Conservation (phyloP, 495 filamentous ascomycete genomes). For the Aspergillus hancockii region DNA sequence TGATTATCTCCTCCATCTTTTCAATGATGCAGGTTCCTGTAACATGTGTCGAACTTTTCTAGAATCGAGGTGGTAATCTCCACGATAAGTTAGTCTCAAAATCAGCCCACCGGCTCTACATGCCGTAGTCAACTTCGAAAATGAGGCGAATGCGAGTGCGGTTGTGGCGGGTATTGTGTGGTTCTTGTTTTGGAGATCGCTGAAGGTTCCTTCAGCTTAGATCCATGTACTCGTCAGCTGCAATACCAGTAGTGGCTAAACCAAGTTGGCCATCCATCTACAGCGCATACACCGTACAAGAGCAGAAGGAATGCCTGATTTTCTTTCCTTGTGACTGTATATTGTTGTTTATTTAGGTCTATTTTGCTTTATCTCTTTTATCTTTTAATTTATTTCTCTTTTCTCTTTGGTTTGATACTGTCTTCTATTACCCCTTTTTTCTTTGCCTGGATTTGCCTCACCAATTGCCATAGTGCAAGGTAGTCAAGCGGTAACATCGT, state of each 20-base stretch:
- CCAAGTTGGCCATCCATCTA: not conserved
- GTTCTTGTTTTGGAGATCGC: not conserved
- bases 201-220: not conserved
- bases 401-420: not conserved
- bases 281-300: not conserved
- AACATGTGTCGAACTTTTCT: slow-evolving; percentile 20
- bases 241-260: not conserved
- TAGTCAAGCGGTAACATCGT: not conserved
- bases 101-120: slow-evolving; percentile 4
- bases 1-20: slow-evolving; percentile 1
- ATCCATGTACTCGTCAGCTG: not conserved
- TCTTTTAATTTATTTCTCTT: not conserved
- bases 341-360: too few species aligned
- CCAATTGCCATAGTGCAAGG: not conserved
- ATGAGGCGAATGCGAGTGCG: slow-evolving; percentile 9
- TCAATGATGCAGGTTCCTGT: not conserved
- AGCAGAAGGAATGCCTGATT: not conserved
- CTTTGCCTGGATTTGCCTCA: not conserved
- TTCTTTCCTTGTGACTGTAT: too few species aligned
- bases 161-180: slow-evolving; percentile 8
- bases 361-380: not conserved
- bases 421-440: not conserved
- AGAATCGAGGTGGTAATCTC: slow-evolving; percentile 10
- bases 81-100: not conserved
- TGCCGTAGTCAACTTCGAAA: not conserved